A percentile compares a stretch with the other conserved stretches of the same genome.
These are phyloP conservation scores for Aspergillus terreus DNA, from an alignment of 2,329 filamentous ascomycete genomes.

Conservation along the genomic window DNA sequence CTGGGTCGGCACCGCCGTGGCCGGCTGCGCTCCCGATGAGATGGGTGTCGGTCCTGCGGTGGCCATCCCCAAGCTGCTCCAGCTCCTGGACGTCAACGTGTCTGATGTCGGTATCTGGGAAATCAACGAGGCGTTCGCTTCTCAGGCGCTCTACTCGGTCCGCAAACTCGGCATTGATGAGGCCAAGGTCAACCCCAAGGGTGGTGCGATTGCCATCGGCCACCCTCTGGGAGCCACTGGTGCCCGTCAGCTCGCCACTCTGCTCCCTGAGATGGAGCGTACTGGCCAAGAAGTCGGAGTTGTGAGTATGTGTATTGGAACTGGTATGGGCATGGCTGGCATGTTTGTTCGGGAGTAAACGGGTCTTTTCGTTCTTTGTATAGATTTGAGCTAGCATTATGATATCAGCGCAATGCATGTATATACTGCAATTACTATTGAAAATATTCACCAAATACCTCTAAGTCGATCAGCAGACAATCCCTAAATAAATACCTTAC, in stretches of 20 bases:
- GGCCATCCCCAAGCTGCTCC: constrained; percentile 78
- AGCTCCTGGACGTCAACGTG: constrained; percentile 61
- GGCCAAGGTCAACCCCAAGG: constrained; percentile 81
- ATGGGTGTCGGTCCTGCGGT: constrained; percentile 90
- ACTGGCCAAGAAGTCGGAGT: constrained; percentile 72
- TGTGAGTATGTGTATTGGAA: constrained; percentile 85
- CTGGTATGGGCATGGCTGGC: constrained; percentile 73
- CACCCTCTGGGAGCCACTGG: constrained; percentile 89
- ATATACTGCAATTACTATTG: constrained; percentile 7
- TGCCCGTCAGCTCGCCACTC: constrained; percentile 71
- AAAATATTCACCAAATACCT: too few relatives aligned
- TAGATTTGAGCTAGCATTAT: constrained; percentile 8
- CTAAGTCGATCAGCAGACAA: too few relatives aligned
- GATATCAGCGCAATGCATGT: constrained; percentile 19
- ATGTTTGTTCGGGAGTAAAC: constrained; percentile 61
- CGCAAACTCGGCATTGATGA: constrained; percentile 58
- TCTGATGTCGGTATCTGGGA: constrained; percentile 82
- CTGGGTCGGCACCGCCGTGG: constrained; percentile 72
- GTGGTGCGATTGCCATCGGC: constrained; percentile 89
- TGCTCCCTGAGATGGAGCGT: constrained; percentile 66
- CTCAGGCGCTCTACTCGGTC: constrained; percentile 66
- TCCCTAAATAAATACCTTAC: too few relatives aligned
- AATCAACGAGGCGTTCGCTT: constrained; percentile 79
- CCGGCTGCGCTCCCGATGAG: constrained; percentile 81
- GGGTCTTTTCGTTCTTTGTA: constrained; percentile 5